Percentiles rank a stretch among this genome's conserved stretches.
phyloP scores from a whole-genome alignment of 2,329 filamentous ascomycete species.

The Drechslerella coelobrocha region DNA sequence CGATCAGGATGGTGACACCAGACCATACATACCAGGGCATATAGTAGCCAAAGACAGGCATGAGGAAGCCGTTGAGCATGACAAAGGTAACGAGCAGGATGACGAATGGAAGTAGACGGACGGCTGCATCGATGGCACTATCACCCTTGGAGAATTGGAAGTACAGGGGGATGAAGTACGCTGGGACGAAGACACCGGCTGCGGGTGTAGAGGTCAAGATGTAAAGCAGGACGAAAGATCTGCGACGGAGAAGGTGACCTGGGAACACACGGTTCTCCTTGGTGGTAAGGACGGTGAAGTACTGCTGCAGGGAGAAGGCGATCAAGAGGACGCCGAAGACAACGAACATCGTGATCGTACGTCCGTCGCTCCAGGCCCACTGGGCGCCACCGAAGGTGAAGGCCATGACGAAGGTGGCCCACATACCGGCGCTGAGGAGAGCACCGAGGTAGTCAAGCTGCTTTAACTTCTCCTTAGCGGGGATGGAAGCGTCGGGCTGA shows the following conservation, averaged over 20 bases:
- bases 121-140: conserved; percentile 58
- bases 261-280: conserved; percentile 62
- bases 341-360: conserved; percentile 62
- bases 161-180: conserved; percentile 66
- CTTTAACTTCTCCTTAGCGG: conserved; percentile 53
- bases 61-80: conserved; percentile 58
- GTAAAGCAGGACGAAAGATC: conserved; percentile 60
- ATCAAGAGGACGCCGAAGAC: conserved; percentile 61
- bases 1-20: conserved; percentile 57
- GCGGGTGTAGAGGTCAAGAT: conserved; percentile 58
- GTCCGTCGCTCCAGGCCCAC: conserved; percentile 62
- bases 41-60: conserved; percentile 59
- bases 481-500: conserved; percentile 47
- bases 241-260: conserved; percentile 59
- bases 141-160: conserved; percentile 64
- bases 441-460: conserved; percentile 62
- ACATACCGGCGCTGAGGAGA: conserved; percentile 60
- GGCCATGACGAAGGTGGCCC: conserved; percentile 61
- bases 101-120: conserved; percentile 60
- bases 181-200: conserved; percentile 58
- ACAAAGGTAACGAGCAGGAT: conserved; percentile 57
- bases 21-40: conserved; percentile 59
- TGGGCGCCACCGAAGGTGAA: conserved; percentile 63
- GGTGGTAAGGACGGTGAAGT: conserved; percentile 60
- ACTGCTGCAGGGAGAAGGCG: conserved; percentile 62